Evolutionary conservation across 2,329 filamentous ascomycete genomes (phyloP).

Genomic region (Pezicula radicicola): DNA sequence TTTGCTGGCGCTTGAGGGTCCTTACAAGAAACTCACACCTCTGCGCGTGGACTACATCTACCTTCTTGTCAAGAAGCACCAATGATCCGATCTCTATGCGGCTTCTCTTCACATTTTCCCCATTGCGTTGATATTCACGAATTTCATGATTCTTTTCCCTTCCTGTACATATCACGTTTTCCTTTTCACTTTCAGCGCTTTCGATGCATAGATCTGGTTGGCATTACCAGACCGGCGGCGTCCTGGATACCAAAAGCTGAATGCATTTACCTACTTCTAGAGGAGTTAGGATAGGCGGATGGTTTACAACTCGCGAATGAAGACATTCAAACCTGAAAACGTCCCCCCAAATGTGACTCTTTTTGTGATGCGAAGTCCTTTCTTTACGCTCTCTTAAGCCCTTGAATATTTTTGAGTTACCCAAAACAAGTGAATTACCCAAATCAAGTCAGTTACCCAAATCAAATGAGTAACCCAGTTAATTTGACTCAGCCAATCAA

Average conservation of each 20-base stretch:
- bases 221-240: slow-evolving; percentile 14
- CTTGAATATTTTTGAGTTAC: no score
- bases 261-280: slow-evolving; percentile 1
- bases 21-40: slow-evolving; percentile 91
- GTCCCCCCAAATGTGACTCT: no score
- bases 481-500: no score
- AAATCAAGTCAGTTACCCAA: no score
- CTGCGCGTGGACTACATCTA: slow-evolving; percentile 93
- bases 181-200: not conserved
- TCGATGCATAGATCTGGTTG: slow-evolving; percentile 17
- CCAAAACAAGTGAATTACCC: no score
- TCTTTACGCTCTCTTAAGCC: no score
- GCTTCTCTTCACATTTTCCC: not conserved
- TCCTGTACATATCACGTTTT: not conserved
- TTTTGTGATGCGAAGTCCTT: no score
- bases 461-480: no score
- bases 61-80: slow-evolving; percentile 85
- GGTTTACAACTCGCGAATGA: no score
- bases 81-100: slow-evolving; percentile 2
- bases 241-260: slow-evolving; percentile 20
- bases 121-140: not conserved
- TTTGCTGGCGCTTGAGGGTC: slow-evolving; percentile 85
- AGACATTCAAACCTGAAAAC: no score
- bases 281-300: not conserved
- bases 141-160: not conserved